Evolutionary conservation across 805 yeast genomes (phyloP), one percentile per base, ranked within the genome.

Genomic region (Diddensiella santjacobensis): DNA sequence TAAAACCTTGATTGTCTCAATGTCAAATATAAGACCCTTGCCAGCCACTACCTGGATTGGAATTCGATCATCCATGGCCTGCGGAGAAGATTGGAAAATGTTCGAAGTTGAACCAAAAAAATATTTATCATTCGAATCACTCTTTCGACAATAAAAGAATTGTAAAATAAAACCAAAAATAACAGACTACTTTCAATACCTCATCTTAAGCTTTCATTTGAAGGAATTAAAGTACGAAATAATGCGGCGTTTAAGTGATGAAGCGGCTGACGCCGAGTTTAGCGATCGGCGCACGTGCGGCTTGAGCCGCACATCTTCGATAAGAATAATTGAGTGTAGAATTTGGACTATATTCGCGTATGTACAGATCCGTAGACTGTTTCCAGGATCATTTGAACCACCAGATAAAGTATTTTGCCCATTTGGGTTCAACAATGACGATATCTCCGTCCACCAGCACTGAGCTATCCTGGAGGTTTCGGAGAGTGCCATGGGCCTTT

Each of bases 371-470:
- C n/a, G n/a, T n/a, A n/a, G n/a, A n/a, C n/a, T n/a, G n/a, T n/a
- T n/a, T n/a, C 38, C 18, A 35, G 18, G 15, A 35, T 35, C 20
- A 42, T 5, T 44, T 31, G 24, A 55, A 44, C 20, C 78, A 65
- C 83, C 84, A 78, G 8, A 64, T 62, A 46, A 87, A 67, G 60
- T 80, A 86, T 60, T 79, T 83, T 67, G 87, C 87, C 96, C 96
- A 88, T 58, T 73, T 81, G 2, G 96, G 96, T 60, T 88, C 95
- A 1, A 88, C 93, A 51, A 88, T 70, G 1, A 86, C 68, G 64
- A 95, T 85, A 26, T 68, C 69, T 0, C 88, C 89, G 13, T 71
- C 67, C 0, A 91, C 95, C 44, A 81, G 67, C 6, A 63, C 65
- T 1, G 45, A 22, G 19, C 30, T 39, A 15, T 20, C 53, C 52